Conservation (phyloP, 441 rosid genomes). For the Syzygium syzygioides region DNA sequence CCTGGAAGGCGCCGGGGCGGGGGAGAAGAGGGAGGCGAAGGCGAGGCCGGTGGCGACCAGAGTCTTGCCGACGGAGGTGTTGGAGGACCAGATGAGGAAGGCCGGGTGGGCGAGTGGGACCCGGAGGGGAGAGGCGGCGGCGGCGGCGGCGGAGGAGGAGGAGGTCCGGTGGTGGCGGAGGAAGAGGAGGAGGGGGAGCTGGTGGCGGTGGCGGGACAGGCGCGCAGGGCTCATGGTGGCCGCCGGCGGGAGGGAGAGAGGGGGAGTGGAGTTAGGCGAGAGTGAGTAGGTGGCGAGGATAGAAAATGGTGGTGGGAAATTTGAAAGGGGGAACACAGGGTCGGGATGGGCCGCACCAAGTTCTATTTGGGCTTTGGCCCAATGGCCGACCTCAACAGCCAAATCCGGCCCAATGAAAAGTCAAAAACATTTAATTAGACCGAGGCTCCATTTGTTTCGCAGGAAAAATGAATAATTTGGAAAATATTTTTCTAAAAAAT, state of each 20-base stretch:
- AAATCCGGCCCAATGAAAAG: not conserved
- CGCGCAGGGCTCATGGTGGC: not conserved
- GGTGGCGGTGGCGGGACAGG: conserved; percentile 9
- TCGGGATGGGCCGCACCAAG: not conserved
- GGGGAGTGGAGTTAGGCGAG: not conserved
- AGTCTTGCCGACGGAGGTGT: conserved; percentile 95
- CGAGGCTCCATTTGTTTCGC: too few species aligned
- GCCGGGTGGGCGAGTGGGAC: conserved; percentile 71
- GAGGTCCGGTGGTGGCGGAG: conserved; percentile 15
- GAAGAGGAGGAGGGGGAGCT: not conserved
- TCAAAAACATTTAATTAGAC: not conserved
- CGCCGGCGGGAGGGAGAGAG: conserved; percentile 1
- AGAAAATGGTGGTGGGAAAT: not conserved
- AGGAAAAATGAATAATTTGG: too few species aligned
- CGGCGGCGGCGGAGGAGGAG: conserved; percentile 1
- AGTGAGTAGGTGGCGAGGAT: not conserved
- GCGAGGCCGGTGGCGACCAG: conserved; percentile 91
- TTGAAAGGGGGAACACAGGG: not conserved
- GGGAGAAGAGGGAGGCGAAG: conserved; percentile 61
- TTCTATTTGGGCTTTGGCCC: not conserved
- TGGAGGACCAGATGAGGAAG: conserved; percentile 73
- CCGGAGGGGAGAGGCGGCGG: conserved; percentile 13
- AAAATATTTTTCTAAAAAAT: too few species aligned
- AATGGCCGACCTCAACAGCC: not conserved
- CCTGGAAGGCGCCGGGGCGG: conserved; percentile 25